phyloP scores from a whole-genome alignment of 768 basidiomycete species.

The Russula vinacea region DNA sequence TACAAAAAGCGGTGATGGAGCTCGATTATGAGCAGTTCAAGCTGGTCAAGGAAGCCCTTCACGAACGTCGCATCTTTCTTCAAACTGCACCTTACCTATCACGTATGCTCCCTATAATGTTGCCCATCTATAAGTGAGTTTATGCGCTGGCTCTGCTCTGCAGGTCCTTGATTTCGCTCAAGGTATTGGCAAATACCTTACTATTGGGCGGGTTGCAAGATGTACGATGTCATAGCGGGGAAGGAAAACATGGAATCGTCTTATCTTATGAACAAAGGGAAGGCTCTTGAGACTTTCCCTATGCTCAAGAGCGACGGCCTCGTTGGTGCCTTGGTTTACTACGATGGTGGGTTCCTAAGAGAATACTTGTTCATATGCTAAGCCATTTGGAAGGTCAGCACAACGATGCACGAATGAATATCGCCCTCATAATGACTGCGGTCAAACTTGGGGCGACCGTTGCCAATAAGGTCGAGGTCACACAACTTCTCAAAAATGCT shows the following conservation, averaged over 20 bases:
- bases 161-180: slow-evolving; percentile 1
- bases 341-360: slow-evolving; percentile 66
- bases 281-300: slow-evolving; percentile 91
- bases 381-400: slow-evolving; percentile 68
- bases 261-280: slow-evolving; percentile 92
- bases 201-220: slow-evolving; percentile 91
- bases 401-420: slow-evolving; percentile 98
- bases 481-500: slow-evolving; percentile 63
- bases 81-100: slow-evolving; percentile 94
- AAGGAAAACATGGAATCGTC: slow-evolving; percentile 96
- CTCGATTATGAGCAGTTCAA: slow-evolving; percentile 97
- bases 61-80: slow-evolving; percentile 89
- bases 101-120: slow-evolving; percentile 92
- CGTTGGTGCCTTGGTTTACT: slow-evolving; percentile 94
- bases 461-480: slow-evolving; percentile 89
- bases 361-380: slow-evolving; percentile 35
- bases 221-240: slow-evolving; percentile 94
- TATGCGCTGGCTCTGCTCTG: background rate
- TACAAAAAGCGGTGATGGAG: slow-evolving; percentile 94
- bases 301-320: slow-evolving; percentile 92
- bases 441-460: slow-evolving; percentile 86
- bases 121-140: slow-evolving; percentile 88
- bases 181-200: slow-evolving; percentile 98
- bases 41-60: slow-evolving; percentile 91
- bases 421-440: slow-evolving; percentile 90